Evolutionary conservation across 306 rosid species (phyloP).

Genomic region (Styphnolobium japonicum): DNA sequence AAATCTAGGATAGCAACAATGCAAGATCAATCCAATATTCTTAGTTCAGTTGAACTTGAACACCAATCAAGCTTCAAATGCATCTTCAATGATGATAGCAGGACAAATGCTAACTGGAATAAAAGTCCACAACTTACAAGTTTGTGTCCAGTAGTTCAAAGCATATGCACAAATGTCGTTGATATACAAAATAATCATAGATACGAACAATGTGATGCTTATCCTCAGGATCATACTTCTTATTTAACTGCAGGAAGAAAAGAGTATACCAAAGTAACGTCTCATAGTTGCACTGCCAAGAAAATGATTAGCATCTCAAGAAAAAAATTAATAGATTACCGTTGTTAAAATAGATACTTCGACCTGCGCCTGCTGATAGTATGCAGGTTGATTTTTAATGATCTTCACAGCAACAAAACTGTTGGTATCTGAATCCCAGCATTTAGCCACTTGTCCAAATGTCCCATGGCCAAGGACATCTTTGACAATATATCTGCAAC

Average conservation of each 20-base stretch:
- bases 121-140: slow-evolving; percentile 63
- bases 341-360: slow-evolving; percentile 94
- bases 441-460: slow-evolving; percentile 98
- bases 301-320: neutral
- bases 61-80: slow-evolving; percentile 14
- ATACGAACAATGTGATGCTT: slow-evolving; percentile 99
- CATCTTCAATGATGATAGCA: slow-evolving; percentile 12
- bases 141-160: slow-evolving; percentile 96
- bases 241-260: slow-evolving; percentile 71
- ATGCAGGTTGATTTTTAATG: slow-evolving; percentile 96
- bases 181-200: slow-evolving; percentile 89
- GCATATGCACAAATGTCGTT: slow-evolving; percentile 98
- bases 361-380: slow-evolving; percentile 98
- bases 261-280: slow-evolving; percentile 4
- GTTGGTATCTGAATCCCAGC: slow-evolving; percentile 79
- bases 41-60: slow-evolving; percentile 5
- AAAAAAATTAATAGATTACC: slow-evolving; percentile 42
- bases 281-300: slow-evolving; percentile 14
- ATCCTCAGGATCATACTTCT: slow-evolving; percentile 96
- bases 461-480: slow-evolving; percentile 99
- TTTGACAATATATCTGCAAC: slow-evolving; percentile 86
- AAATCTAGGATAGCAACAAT: slow-evolving; percentile 8
- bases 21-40: neutral
- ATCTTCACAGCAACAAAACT: slow-evolving; percentile 92
- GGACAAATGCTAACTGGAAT: slow-evolving; percentile 2